Percentiles rank a stretch among this genome's conserved stretches.
Evolutionary conservation across 2,329 filamentous ascomycete genomes (phyloP).

Genomic region (Aspergillus hortae): DNA sequence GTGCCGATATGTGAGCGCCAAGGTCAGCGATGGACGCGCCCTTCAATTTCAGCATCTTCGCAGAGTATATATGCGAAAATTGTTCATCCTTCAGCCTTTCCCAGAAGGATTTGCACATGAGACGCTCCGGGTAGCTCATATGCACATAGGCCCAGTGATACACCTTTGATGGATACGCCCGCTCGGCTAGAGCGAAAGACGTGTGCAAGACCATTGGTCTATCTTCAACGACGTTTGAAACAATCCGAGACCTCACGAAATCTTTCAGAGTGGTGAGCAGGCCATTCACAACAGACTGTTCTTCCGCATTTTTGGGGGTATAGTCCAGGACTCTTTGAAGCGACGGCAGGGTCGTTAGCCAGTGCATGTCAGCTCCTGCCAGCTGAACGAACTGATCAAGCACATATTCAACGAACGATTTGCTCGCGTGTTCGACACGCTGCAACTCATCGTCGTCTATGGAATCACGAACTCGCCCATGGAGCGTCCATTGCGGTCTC

Average conservation of each 20-base stretch:
- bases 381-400: constrained; percentile 31
- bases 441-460: constrained; percentile 56
- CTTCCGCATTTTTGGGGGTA: constrained; percentile 7
- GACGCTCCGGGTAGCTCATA: constrained; percentile 10
- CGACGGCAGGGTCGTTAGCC: constrained; percentile 32
- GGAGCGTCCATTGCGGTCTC: constrained; percentile 31
- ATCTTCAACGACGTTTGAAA: constrained; percentile 7
- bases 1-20: constrained; percentile 5
- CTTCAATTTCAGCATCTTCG: too few species aligned
- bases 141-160: constrained; percentile 3
- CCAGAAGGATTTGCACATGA: constrained; percentile 16
- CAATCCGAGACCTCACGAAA: constrained; percentile 30
- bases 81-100: constrained; percentile 1
- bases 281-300: constrained; percentile 11
- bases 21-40: constrained; percentile 7
- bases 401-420: constrained; percentile 50
- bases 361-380: constrained; percentile 33
- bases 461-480: constrained; percentile 46
- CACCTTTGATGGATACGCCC: constrained; percentile 5
- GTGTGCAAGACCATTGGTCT: constrained; percentile 1
- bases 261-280: constrained; percentile 27
- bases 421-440: constrained; percentile 57
- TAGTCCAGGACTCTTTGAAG: constrained; percentile 27
- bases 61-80: neutral
- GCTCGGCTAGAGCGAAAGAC: neutral